phyloP scores from a whole-genome alignment of 2,329 filamentous ascomycete genomes.

The Cladophialophora chaetospira region DNA sequence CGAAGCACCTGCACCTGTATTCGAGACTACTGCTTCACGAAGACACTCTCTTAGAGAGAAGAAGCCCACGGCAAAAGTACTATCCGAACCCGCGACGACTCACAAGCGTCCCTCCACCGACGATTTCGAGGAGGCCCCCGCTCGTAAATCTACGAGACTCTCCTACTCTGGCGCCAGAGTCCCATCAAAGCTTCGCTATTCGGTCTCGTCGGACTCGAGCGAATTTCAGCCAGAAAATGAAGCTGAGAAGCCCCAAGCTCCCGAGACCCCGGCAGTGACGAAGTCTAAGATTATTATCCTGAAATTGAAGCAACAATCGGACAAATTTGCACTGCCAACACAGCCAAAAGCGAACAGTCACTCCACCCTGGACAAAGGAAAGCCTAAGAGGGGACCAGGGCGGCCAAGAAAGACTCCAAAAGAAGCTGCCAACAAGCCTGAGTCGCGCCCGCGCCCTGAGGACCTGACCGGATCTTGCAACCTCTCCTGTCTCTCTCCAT shows the following conservation, averaged over 20 bases:
- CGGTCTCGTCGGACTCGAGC: constrained; percentile 10
- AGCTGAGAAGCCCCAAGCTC: not conserved
- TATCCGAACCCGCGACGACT: constrained; percentile 13
- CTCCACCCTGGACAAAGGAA: not conserved
- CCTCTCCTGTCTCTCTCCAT: constrained; percentile 22
- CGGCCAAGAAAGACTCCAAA: not conserved
- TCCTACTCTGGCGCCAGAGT: constrained; percentile 19
- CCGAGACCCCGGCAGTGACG: not conserved
- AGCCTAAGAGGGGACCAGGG: not conserved
- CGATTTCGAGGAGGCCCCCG: constrained; percentile 14
- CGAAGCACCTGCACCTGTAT: not conserved
- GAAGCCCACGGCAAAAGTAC: constrained; percentile 25
- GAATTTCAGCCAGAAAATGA: constrained; percentile 1
- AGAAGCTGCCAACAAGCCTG: not conserved
- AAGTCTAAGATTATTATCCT: constrained; percentile 23
- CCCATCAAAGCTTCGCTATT: constrained; percentile 26
- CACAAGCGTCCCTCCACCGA: constrained; percentile 25
- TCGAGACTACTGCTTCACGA: constrained; percentile 3
- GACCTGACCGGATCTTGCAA: constrained; percentile 9
- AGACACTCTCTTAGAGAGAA: constrained; percentile 23
- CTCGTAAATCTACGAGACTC: constrained; percentile 21
- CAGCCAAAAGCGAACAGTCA: not conserved
- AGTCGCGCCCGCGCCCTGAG: not conserved
- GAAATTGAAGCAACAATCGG: constrained; percentile 11
- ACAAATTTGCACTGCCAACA: not conserved